phyloP scores from a whole-genome alignment of 805 yeast genomes.

The Wickerhamomyces hampshirensis region DNA sequence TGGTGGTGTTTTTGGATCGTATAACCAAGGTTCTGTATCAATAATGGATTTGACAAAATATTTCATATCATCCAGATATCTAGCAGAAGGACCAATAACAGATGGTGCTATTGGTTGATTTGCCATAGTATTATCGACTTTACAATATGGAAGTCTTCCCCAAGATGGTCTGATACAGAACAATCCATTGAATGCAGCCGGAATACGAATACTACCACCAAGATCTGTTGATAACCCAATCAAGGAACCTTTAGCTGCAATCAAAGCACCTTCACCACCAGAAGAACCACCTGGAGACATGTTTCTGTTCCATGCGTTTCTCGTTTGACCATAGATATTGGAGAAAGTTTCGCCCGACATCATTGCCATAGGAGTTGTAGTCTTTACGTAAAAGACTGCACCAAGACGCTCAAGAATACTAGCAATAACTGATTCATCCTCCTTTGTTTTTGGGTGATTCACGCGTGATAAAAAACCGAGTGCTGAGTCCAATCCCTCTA shows the following conservation, averaged over 20 bases:
- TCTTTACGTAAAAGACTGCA: constrained; percentile 50
- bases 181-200: constrained; percentile 38
- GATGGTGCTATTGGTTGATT: constrained; percentile 22
- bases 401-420: constrained; percentile 38
- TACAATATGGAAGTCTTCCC: constrained; percentile 33
- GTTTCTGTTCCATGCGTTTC: constrained; percentile 38
- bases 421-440: constrained; percentile 33
- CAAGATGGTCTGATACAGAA: constrained; percentile 40
- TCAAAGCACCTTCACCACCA: constrained; percentile 48
- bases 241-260: constrained; percentile 37
- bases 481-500: constrained; percentile 45
- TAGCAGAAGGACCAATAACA: constrained; percentile 44
- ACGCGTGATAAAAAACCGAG: constrained; percentile 43
- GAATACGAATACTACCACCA: constrained; percentile 47
- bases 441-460: constrained; percentile 45
- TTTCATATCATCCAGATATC: constrained; percentile 31
- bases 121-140: constrained; percentile 21
- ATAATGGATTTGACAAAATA: constrained; percentile 27
- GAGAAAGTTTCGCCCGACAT: constrained; percentile 42
- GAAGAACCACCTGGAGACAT: constrained; percentile 48
- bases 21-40: constrained; percentile 34
- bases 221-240: constrained; percentile 54
- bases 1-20: constrained; percentile 35
- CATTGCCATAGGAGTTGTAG: constrained; percentile 48
- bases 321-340: constrained; percentile 40